Evolutionary conservation across 306 rosid genomes (phyloP).

Genomic region (apple (Malus domestica)): ASM211411v1 NC_041794.1:29605501-29606000

Average conservation of each 20-base stretch:
- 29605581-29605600: background rate
- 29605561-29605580: background rate
- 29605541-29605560: constrained; percentile 6
- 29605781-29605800: constrained; percentile 87
- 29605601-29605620: background rate
- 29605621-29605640: background rate
- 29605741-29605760: constrained; percentile 75
- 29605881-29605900: background rate
- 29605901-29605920: background rate
- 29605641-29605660: background rate
- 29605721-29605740: constrained; percentile 86
- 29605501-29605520: constrained; percentile 86
- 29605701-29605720: constrained; percentile 44
- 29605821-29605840: constrained; percentile 60
- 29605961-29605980: constrained; percentile 94
- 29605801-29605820: constrained; percentile 92
- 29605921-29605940: background rate
- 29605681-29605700: background rate
- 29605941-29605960: constrained; percentile 75
- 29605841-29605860: background rate
- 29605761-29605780: constrained; percentile 77
- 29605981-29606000: constrained; percentile 90
- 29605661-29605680: background rate
- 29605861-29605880: background rate
- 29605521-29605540: constrained; percentile 86